Conservation (phyloP, 2,329 filamentous ascomycete species). For the Paraphaeosphaeria minitans region DNA sequence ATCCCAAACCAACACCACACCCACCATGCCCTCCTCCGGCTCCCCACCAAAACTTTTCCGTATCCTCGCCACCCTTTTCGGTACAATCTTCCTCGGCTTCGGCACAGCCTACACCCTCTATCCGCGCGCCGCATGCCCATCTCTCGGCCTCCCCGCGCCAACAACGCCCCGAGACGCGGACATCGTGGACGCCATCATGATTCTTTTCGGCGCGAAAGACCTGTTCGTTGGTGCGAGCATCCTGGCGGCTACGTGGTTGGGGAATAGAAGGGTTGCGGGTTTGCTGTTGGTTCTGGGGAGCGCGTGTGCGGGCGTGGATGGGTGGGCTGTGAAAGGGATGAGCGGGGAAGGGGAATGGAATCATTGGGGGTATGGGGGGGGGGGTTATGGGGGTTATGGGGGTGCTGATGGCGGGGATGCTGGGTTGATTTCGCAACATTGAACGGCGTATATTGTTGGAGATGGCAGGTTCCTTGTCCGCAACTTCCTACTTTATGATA, state of each 20-base stretch:
- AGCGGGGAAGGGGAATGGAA: conserved; percentile 53
- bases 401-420: conserved; percentile 37
- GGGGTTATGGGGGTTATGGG: conserved; percentile 45
- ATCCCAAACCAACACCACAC: not conserved
- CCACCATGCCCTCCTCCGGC: conserved; percentile 18
- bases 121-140: conserved; percentile 41
- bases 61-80: conserved; percentile 28
- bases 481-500: not conserved
- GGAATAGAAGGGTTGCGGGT: conserved; percentile 49
- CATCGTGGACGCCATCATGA: conserved; percentile 53
- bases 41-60: conserved; percentile 17
- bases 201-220: conserved; percentile 56
- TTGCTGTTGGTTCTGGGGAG: conserved; percentile 51
- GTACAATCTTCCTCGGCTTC: conserved; percentile 41
- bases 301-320: conserved; percentile 54
- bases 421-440: too few relatives aligned
- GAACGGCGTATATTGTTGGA: too few relatives aligned
- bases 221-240: conserved; percentile 56
- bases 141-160: conserved; percentile 45
- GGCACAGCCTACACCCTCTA: conserved; percentile 50
- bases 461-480: not conserved
- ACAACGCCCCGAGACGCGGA: conserved; percentile 38
- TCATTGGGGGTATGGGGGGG: conserved; percentile 55
- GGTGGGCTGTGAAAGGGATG: conserved; percentile 47
- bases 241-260: conserved; percentile 45